phyloP scores from a whole-genome alignment of 2,329 filamentous ascomycete genomes.

The Xylariales sp. region DNA sequence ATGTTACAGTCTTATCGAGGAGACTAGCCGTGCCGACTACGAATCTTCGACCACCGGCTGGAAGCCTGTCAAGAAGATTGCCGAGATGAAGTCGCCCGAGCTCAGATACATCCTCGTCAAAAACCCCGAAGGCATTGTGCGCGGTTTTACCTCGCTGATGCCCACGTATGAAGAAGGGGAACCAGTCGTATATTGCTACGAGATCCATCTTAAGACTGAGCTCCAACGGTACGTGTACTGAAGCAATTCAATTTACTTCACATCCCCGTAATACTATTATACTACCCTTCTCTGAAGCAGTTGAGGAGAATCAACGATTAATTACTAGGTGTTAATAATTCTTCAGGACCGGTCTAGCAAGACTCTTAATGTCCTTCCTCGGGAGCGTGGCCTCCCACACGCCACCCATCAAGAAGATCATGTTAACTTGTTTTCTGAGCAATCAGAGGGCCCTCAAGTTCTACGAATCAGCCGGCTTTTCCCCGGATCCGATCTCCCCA shows the following conservation, averaged over 20 bases:
- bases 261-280: too few relatives aligned
- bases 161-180: slow-evolving; percentile 74
- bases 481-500: slow-evolving; percentile 66
- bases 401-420: slow-evolving; percentile 70
- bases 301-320: background rate
- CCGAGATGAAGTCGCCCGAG: slow-evolving; percentile 75
- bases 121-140: slow-evolving; percentile 50
- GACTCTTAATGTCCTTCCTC: slow-evolving; percentile 67
- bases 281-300: background rate
- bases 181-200: slow-evolving; percentile 80
- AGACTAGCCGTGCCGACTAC: slow-evolving; percentile 74
- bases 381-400: slow-evolving; percentile 65
- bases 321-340: background rate
- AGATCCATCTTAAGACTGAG: slow-evolving; percentile 73
- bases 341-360: slow-evolving; percentile 71
- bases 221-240: slow-evolving; percentile 62
- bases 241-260: background rate
- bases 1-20: slow-evolving; percentile 69
- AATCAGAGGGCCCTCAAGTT: slow-evolving; percentile 69
- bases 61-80: slow-evolving; percentile 69
- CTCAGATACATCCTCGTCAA: slow-evolving; percentile 76
- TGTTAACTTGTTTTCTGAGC: slow-evolving; percentile 77
- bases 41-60: slow-evolving; percentile 71
- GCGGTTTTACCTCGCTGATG: slow-evolving; percentile 75
- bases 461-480: slow-evolving; percentile 71